These are phyloP conservation scores for Ensete ventricosum DNA, from an alignment of 176 grass and related monocot genomes.

Conservation along the genomic window DNA sequence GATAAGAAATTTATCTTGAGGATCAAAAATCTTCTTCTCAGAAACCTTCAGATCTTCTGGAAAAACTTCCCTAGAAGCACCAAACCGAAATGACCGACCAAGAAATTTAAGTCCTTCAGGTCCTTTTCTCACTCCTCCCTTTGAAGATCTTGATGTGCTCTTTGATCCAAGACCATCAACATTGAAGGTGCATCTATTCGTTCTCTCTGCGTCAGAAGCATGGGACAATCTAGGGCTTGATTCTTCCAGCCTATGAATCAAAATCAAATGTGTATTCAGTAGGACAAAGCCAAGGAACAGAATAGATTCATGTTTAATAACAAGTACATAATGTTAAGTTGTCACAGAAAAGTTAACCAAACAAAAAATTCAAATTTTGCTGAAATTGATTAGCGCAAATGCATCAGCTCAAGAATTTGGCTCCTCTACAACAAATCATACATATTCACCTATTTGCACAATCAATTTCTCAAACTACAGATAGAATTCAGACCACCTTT, in stretches of 20 bases:
- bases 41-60: constrained; percentile 81
- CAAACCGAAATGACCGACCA: constrained; percentile 60
- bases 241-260: constrained; percentile 37
- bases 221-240: constrained; percentile 40
- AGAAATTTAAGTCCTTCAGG: constrained; percentile 68
- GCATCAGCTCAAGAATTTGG: not conserved
- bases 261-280: not conserved
- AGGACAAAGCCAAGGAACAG: not conserved
- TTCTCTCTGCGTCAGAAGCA: constrained; percentile 26
- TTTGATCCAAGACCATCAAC: constrained; percentile 32
- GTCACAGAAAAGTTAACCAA: not conserved
- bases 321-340: not conserved
- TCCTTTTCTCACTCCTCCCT: constrained; percentile 44
- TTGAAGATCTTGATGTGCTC: constrained; percentile 30
- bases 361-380: not conserved
- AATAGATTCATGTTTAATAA: not conserved
- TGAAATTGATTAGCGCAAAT: not conserved
- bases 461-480: not conserved
- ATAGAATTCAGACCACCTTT: not conserved
- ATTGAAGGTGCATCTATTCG: constrained; percentile 38
- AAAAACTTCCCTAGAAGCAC: constrained; percentile 76
- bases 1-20: constrained; percentile 67
- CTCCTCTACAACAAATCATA: not conserved
- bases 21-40: constrained; percentile 70
- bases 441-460: not conserved